These are phyloP conservation scores for Sugiyamaella mastotermitis DNA, from an alignment of 805 yeast genomes.

Conservation along the genomic window DNA sequence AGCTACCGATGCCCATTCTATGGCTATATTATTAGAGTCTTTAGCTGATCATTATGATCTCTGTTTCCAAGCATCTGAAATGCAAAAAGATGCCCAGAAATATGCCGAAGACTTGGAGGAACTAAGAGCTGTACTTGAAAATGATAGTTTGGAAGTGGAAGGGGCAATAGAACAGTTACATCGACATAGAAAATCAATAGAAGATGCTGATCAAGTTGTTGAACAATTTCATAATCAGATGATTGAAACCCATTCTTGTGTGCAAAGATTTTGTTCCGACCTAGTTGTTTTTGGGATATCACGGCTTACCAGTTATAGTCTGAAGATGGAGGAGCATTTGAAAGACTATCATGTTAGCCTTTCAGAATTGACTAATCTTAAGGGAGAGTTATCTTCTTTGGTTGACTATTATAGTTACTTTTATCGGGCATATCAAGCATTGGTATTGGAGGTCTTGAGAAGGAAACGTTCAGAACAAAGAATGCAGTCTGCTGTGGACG, in stretches of 20 bases:
- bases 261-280: conserved; percentile 11
- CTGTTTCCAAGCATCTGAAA: conserved; percentile 45
- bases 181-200: conserved; percentile 17
- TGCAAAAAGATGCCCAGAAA: conserved; percentile 29
- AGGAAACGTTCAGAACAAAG: conserved; percentile 38
- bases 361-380: conserved; percentile 26
- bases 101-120: conserved; percentile 39
- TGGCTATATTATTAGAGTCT: conserved; percentile 63
- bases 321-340: conserved; percentile 18
- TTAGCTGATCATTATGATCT: conserved; percentile 81
- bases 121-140: conserved; percentile 47
- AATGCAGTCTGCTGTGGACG: conserved; percentile 36
- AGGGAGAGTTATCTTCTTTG: conserved; percentile 35
- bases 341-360: conserved; percentile 21
- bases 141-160: conserved; percentile 30
- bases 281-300: conserved; percentile 20
- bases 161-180: conserved; percentile 25
- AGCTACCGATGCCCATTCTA: conserved; percentile 50
- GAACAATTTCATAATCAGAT: conserved; percentile 21
- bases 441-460: conserved; percentile 49
- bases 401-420: conserved; percentile 47
- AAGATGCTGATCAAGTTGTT: conserved; percentile 16
- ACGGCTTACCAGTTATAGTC: conserved; percentile 16
- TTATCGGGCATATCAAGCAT: conserved; percentile 43
- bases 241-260: conserved; percentile 22